These are phyloP conservation scores for Suhomyces maxii DNA, from an alignment of 1,139 yeast species.

Conservation along the genomic window DNA sequence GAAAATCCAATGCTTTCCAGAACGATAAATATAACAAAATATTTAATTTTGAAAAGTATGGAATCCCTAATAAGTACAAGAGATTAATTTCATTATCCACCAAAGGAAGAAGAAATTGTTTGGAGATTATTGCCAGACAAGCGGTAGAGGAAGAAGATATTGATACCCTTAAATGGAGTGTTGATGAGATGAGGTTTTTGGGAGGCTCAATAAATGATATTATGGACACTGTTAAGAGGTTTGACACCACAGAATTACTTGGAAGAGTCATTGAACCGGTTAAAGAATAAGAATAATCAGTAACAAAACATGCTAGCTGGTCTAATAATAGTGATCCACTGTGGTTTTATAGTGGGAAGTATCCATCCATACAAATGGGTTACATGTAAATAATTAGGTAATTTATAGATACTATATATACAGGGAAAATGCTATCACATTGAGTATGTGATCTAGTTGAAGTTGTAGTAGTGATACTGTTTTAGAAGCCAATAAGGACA, in stretches of 20 bases:
- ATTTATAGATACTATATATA: slow-evolving; percentile 12
- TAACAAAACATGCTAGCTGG: too few relatives aligned
- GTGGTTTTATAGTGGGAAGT: too few relatives aligned
- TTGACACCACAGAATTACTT: background rate
- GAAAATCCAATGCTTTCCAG: slow-evolving; percentile 7
- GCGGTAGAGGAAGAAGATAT: slow-evolving; percentile 28
- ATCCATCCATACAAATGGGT: background rate
- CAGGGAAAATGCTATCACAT: slow-evolving; percentile 1
- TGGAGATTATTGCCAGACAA: slow-evolving; percentile 20
- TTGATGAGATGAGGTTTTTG: slow-evolving; percentile 30
- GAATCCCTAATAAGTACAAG: slow-evolving; percentile 17
- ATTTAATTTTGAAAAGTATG: slow-evolving; percentile 16
- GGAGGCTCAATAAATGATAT: slow-evolving; percentile 32
- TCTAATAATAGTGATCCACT: too few relatives aligned
- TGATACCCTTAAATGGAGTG: slow-evolving; percentile 30
- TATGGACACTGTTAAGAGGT: slow-evolving; percentile 3
- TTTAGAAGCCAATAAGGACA: too few relatives aligned
- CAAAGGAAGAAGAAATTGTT: slow-evolving; percentile 16
- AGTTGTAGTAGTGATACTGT: too few relatives aligned
- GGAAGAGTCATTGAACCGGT: background rate
- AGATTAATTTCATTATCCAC: slow-evolving; percentile 13
- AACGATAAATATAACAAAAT: slow-evolving; percentile 2
- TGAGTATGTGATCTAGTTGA: too few relatives aligned
- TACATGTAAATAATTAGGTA: slow-evolving; percentile 9
- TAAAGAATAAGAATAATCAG: background rate